Evolutionary conservation across 257 asterid genomes (phyloP), one percentile per base, ranked within the genome.

Genomic region (Buddleja alternifolia): DNA sequence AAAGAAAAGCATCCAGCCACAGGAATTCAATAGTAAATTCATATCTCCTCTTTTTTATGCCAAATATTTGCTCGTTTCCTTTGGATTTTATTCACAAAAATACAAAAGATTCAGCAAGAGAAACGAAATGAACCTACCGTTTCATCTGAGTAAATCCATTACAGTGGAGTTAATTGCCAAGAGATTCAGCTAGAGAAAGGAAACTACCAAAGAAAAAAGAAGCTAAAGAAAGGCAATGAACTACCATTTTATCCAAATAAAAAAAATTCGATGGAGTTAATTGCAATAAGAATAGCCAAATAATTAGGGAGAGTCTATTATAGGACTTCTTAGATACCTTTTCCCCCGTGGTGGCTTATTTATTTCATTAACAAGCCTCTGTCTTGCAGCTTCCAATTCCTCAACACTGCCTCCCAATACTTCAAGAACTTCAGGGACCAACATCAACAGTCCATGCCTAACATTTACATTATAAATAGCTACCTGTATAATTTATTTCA

Each of bases 281-380:
- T 11, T 8, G 51, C 60, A 40, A 19, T 32, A 47, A 66, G 60
- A 50, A 67, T 7, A 12, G 14, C 69, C 29, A 68, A 23, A 63
- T 4, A 73, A 29, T 24, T 37, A 62, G 12, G 51, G 54, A 14
- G 25, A 47, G 47, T 66, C 36, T 0, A 53, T 20, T 23, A 46
- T 40, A 51, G 19, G 20, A 41, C 59, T 19, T 36, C 34, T 58
- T 50, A 15, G 36, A 32, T 81, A 93, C 97, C 99, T 88, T 78
- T 77, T 89, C 1, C 97, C 99, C 73, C 97, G 84, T 34, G 99
- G 93, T 73, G 97, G 99, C 81, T 94, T 94, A 77, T 94, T 91
- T 44, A 91, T 70, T 83, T 94, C 99, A 75, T 71, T 70, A 52
- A 87, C 87, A 72, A 94, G 88, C 83, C 97, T 87, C 75, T 81